Percentiles rank a stretch among this genome's conserved stretches.
Conservation (phyloP, 768 basidiomycete species). For the Butyriboletus loyo region DNA sequence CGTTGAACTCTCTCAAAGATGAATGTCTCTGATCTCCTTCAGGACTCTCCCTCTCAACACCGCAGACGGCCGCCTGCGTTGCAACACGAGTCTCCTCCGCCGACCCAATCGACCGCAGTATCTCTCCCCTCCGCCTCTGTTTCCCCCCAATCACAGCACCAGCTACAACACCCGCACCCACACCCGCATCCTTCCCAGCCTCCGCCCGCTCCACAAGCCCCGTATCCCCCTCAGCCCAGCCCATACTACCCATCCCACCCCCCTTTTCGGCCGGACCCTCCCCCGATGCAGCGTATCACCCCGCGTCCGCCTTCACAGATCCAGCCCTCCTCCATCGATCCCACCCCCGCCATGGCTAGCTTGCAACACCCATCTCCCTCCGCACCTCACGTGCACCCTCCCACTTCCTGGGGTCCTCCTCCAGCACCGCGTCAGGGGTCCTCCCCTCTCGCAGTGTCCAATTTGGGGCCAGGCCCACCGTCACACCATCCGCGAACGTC, state of each 20-base stretch:
- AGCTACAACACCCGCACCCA: constrained; percentile 25
- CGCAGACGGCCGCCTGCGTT: constrained; percentile 29
- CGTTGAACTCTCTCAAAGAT: constrained; percentile 28
- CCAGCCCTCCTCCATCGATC: constrained; percentile 24
- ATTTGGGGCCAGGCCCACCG: constrained; percentile 19
- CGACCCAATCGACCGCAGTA: constrained; percentile 26
- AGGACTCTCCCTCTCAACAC: constrained; percentile 67
- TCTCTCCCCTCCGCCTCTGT: constrained; percentile 27
- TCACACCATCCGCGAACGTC: constrained; percentile 27
- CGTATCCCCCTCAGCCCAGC: constrained; percentile 25
- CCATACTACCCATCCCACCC: constrained; percentile 18
- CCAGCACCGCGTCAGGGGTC: constrained; percentile 30
- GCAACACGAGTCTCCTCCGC: constrained; percentile 24
- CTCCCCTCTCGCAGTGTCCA: constrained; percentile 26
- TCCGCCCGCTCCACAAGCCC: constrained; percentile 14
- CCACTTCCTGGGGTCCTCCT: constrained; percentile 34
- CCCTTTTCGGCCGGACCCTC: constrained; percentile 16
- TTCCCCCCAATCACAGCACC: constrained; percentile 32
- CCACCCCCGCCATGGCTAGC: constrained; percentile 33
- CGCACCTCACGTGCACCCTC: constrained; percentile 31
- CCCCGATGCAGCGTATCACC: constrained; percentile 29
- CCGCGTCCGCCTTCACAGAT: constrained; percentile 33
- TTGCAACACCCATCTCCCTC: constrained; percentile 31
- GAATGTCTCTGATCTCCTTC: constrained; percentile 69
- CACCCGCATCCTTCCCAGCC: constrained; percentile 14